Conservation (phyloP, 176 grass and related monocot genomes). For the Zoysia japonica region DNA sequence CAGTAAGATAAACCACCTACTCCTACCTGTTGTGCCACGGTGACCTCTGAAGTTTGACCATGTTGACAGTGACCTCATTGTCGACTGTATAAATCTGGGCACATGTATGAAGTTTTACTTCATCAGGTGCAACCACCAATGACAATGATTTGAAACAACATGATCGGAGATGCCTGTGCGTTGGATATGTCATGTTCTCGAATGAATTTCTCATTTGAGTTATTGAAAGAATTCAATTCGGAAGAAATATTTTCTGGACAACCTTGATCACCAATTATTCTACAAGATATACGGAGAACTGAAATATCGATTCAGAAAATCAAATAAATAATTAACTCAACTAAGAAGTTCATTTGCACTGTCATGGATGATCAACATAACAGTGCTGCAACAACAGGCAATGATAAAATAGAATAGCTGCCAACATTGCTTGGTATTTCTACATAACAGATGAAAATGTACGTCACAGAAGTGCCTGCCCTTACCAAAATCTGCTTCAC, state of each 20-base stretch:
- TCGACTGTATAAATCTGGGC: too few species aligned
- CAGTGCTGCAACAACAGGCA: constrained; percentile 8
- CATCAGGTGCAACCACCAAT: too few species aligned
- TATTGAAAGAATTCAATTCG: constrained; percentile 65
- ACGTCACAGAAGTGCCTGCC: background rate
- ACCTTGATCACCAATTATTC: constrained; percentile 74
- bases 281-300: constrained; percentile 58
- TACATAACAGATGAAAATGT: background rate
- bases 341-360: constrained; percentile 18
- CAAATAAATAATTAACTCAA: constrained; percentile 44
- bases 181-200: too few species aligned
- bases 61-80: too few species aligned
- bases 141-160: too few species aligned
- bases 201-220: background rate
- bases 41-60: too few species aligned
- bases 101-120: too few species aligned
- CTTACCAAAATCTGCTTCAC: constrained; percentile 77
- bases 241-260: constrained; percentile 62
- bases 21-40: too few species aligned
- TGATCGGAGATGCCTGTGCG: too few species aligned
- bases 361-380: background rate
- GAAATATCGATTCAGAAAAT: constrained; percentile 52
- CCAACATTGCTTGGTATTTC: background rate
- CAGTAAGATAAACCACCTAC: too few species aligned
- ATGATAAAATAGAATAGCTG: constrained; percentile 7